These are phyloP conservation scores for Passiflora organensis DNA, from an alignment of 345 rosid species.

Conservation along the genomic window DNA sequence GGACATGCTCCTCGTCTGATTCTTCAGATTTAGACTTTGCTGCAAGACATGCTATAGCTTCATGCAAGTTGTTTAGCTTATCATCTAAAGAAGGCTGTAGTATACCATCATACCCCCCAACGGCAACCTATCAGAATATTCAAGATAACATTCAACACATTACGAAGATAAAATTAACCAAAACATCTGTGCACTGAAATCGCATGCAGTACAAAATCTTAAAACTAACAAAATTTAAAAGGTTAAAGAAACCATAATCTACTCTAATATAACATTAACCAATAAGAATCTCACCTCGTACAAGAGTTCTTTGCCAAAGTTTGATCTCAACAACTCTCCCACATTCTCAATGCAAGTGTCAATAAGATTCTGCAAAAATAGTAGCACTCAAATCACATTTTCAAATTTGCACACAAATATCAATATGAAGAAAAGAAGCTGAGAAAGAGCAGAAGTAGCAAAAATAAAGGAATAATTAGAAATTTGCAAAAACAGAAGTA, in stretches of 20 bases:
- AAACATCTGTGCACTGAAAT: not conserved
- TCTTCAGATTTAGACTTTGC: slow-evolving; percentile 55
- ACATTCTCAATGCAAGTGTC: slow-evolving; percentile 59
- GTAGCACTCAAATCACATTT: not conserved
- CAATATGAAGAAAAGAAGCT: too few relatives aligned
- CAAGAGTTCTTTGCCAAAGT: slow-evolving; percentile 67
- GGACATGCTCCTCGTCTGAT: slow-evolving; percentile 51
- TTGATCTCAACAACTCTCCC: slow-evolving; percentile 63
- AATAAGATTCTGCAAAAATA: slow-evolving; percentile 53
- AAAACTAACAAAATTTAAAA: not conserved
- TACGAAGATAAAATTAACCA: not conserved
- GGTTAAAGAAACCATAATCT: not conserved
- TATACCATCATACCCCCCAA: slow-evolving; percentile 61
- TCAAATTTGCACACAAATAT: not conserved
- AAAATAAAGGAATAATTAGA: not conserved
- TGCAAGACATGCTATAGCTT: slow-evolving; percentile 60
- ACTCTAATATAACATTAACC: not conserved
- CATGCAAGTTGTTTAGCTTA: slow-evolving; percentile 52
- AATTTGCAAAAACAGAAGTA: not conserved
- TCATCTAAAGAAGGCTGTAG: slow-evolving; percentile 51
- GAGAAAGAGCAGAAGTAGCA: too few relatives aligned
- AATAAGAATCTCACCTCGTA: slow-evolving; percentile 53
- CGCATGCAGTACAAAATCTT: too few relatives aligned
- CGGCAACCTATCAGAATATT: slow-evolving; percentile 47
- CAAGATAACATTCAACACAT: not conserved